Evolutionary conservation across 352 stramenopile species (phyloP).

Genomic region (Globisporangium nunn): DNA sequence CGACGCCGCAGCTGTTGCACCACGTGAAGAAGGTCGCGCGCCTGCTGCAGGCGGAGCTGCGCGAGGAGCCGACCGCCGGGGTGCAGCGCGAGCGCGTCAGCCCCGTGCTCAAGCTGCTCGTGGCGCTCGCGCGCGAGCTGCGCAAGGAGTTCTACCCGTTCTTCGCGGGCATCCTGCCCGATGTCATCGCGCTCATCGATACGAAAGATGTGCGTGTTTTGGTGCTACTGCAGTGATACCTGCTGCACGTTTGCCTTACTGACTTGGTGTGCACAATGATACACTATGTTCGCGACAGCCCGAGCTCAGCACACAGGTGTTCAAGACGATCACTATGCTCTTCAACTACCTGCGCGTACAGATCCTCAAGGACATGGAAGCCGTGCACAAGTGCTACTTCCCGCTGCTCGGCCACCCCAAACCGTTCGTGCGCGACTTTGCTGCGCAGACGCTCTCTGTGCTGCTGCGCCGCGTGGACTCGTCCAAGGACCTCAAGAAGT

Average conservation of each 20-base stretch:
- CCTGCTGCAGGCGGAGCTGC: constrained; percentile 51
- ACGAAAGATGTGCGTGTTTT: constrained; percentile 65
- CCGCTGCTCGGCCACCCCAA: constrained; percentile 77
- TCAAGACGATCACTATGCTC: constrained; percentile 88
- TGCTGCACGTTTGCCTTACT: neutral
- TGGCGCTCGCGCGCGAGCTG: constrained; percentile 72
- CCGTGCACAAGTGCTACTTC: constrained; percentile 89
- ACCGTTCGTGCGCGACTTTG: constrained; percentile 87
- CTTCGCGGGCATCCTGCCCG: constrained; percentile 52
- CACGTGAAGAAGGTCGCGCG: constrained; percentile 70
- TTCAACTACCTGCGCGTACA: constrained; percentile 84
- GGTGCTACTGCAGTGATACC: neutral
- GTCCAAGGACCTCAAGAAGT: constrained; percentile 71
- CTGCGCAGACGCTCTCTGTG: constrained; percentile 80
- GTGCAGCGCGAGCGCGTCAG: constrained; percentile 66
- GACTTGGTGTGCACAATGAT: neutral
- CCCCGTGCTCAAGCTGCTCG: constrained; percentile 76
- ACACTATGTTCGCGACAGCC: constrained; percentile 24
- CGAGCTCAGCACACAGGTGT: constrained; percentile 86
- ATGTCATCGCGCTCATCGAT: constrained; percentile 73
- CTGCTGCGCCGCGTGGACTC: constrained; percentile 75
- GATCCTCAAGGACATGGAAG: constrained; percentile 83
- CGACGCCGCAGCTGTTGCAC: constrained; percentile 77
- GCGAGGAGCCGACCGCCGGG: constrained; percentile 37
- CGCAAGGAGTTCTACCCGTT: constrained; percentile 85